Evolutionary conservation across 2,329 filamentous ascomycete species (phyloP), one percentile per base, ranked within the genome.

Genomic region (Epichloe sp.): DNA sequence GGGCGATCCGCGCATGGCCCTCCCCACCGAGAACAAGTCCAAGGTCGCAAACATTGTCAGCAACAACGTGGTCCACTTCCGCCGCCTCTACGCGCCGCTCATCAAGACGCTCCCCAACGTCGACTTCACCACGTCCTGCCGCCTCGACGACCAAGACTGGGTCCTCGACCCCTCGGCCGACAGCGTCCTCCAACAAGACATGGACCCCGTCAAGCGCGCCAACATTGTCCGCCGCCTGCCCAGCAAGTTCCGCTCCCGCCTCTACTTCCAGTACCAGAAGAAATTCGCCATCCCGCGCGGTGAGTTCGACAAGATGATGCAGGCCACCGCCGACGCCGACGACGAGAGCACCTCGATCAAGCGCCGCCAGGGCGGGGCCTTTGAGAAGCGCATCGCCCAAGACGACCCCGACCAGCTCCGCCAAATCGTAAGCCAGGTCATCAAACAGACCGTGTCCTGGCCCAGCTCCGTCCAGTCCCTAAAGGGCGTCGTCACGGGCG

Each of bases 211-310:
- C 52, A 89, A 86, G 62, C 83, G 93, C 52, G 88, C 87, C 17
- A 98, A 98, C 68, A 98, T 98, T 88, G 91, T 98, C 10, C 82
- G 93, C 5, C 84, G 93, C 12, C 73, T 98, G 11, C 93, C 93
- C 4, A 85, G 85, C 60, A 77, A 82, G 5, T 97, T 98, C 75
- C 81, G 93, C 38, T 80, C 86, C 50, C 90, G 88, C 53, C 73
- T 98, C 0, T 98, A 98, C 70, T 95, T 95, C 67, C 83, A 90
- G 61, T 98, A 96, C 66, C 90, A 95, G 66, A 83, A 85, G 64
- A 91, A 95, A 62, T 94, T 90, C 61, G 78, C 79, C 51, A 93
- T 98, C 43, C 88, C 0, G 0, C 82, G 82, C 15, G 77, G 79
- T 4, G 88, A 95, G 51, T 98, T 95, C 65, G 75, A 86, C 60